Evolutionary conservation across 768 basidiomycete species (phyloP).

Genomic region (Chiua virens): DNA sequence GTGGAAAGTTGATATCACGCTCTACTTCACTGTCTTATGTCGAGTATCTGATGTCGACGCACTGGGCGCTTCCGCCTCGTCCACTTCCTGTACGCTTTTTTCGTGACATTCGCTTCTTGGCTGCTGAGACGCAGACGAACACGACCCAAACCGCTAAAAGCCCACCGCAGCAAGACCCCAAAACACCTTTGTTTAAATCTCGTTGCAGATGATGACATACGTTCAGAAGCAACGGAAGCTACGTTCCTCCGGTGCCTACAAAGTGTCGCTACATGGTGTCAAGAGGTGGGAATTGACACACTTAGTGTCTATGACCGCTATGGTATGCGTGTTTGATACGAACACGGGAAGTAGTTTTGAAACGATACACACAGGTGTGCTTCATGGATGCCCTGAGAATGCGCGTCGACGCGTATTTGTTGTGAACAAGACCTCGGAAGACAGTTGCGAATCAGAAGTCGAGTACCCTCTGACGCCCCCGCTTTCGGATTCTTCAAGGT

Average conservation of each 20-base stretch:
- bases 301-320: constrained; percentile 73
- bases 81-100: constrained; percentile 55
- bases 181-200: constrained; percentile 68
- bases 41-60: constrained; percentile 38
- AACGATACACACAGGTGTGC: constrained; percentile 35
- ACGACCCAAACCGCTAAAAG: constrained; percentile 48
- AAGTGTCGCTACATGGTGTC: constrained; percentile 61
- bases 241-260: constrained; percentile 54
- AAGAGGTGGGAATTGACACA: constrained; percentile 54
- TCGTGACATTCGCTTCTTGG: constrained; percentile 41
- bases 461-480: constrained; percentile 81
- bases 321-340: constrained; percentile 46
- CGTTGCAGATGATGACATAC: constrained; percentile 41
- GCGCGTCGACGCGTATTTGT: constrained; percentile 41
- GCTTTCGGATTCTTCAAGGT: constrained; percentile 65
- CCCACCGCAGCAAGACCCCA: constrained; percentile 58
- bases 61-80: constrained; percentile 51
- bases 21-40: background rate
- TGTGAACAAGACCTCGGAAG: constrained; percentile 21
- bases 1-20: background rate
- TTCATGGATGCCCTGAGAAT: constrained; percentile 39
- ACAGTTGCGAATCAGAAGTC: constrained; percentile 52
- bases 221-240: constrained; percentile 37
- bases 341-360: constrained; percentile 1
- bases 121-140: constrained; percentile 37